A percentile compares a stretch with the other conserved stretches of the same genome.
Conservation (phyloP, 75 land plant genomes). For the Sequoia sempervirens region DNA sequence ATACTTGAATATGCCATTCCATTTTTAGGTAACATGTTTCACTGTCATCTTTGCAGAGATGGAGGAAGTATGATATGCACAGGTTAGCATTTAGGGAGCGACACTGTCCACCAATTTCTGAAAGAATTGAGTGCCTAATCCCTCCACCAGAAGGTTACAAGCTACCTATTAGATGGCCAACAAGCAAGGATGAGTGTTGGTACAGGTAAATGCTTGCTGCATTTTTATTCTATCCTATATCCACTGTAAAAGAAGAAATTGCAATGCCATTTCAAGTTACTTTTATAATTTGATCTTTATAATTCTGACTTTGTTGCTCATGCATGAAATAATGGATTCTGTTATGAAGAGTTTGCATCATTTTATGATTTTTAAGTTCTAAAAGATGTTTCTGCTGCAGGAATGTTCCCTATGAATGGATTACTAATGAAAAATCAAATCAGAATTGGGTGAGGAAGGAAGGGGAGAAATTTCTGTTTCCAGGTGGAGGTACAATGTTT, state of each 20-base stretch:
- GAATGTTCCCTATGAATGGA: conserved; percentile 99
- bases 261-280: not conserved
- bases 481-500: conserved; percentile 99
- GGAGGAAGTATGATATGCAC: conserved; percentile 74
- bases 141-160: conserved; percentile 94
- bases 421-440: conserved; percentile 82
- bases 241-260: not conserved
- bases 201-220: conserved; percentile 54
- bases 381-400: conserved; percentile 27
- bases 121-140: conserved; percentile 76
- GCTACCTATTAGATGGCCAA: conserved; percentile 82
- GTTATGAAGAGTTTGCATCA: not conserved
- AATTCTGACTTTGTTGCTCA: not conserved
- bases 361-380: not conserved
- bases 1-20: not conserved
- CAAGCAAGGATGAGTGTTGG: conserved; percentile 85
- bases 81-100: conserved; percentile 86
- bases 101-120: conserved; percentile 81
- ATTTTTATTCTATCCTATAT: not conserved
- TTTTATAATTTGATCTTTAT: not conserved
- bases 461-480: conserved; percentile 93
- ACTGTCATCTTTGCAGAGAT: conserved; percentile 46
- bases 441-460: conserved; percentile 87
- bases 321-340: not conserved
- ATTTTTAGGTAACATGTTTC: not conserved